Percentiles rank a stretch among this genome's conserved stretches.
phyloP scores from a whole-genome alignment of 805 yeast genomes.

The Nakazawaea wickerhamii region DNA sequence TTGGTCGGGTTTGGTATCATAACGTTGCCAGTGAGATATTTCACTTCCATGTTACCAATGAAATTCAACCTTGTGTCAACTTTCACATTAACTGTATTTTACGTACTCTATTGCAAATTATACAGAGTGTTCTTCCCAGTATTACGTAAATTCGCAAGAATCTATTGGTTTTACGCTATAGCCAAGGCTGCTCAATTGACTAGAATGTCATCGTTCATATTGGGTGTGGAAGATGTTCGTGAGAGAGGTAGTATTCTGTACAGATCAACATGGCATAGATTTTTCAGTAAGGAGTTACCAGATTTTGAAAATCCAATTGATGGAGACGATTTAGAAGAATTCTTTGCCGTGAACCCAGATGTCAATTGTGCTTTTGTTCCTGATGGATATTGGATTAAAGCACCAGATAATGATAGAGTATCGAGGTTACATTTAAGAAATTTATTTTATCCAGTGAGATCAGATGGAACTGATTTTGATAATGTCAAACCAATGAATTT shows the following conservation, averaged over 20 bases:
- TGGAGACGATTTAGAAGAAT: slow-evolving; percentile 34
- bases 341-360: slow-evolving; percentile 36
- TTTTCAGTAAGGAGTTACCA: slow-evolving; percentile 38
- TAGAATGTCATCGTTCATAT: slow-evolving; percentile 77
- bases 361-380: slow-evolving; percentile 62
- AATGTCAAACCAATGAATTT: slow-evolving; percentile 30
- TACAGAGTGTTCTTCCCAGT: slow-evolving; percentile 3
- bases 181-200: slow-evolving; percentile 46
- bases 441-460: slow-evolving; percentile 78
- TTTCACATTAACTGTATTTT: background rate
- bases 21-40: slow-evolving; percentile 41
- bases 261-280: slow-evolving; percentile 40
- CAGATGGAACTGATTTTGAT: slow-evolving; percentile 58
- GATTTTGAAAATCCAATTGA: slow-evolving; percentile 58
- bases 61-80: background rate
- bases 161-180: slow-evolving; percentile 62
- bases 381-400: slow-evolving; percentile 79
- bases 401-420: slow-evolving; percentile 77
- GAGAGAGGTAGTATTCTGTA: slow-evolving; percentile 70
- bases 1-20: slow-evolving; percentile 68
- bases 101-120: slow-evolving; percentile 26
- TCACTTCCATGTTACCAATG: slow-evolving; percentile 28
- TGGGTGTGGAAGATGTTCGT: slow-evolving; percentile 52
- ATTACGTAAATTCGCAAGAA: slow-evolving; percentile 28
- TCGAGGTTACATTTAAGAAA: slow-evolving; percentile 58